Conservation (phyloP, 2,329 filamentous ascomycete species). For the Microdochium bolleyi region DNA sequence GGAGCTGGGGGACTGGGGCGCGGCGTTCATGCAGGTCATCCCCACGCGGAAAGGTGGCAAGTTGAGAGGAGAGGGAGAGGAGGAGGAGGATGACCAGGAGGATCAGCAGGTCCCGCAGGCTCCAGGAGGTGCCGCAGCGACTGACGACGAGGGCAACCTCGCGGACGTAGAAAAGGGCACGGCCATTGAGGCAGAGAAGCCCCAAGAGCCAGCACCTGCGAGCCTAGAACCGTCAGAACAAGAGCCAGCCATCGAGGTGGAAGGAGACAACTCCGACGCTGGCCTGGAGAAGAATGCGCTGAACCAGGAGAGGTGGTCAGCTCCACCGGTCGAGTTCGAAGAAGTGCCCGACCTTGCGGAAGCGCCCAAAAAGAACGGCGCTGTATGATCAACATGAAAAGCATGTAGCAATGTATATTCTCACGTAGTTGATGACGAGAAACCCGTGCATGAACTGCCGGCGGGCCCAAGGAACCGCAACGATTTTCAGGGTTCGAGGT, state of each 20-base stretch:
- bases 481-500: no score
- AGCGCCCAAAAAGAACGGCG: not conserved
- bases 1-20: slow-evolving; percentile 82
- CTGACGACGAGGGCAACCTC: not conserved
- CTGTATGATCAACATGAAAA: not conserved
- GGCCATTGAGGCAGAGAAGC: not conserved
- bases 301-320: slow-evolving; percentile 12
- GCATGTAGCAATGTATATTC: no score
- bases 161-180: not conserved
- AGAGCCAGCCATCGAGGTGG: slow-evolving; percentile 1
- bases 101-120: slow-evolving; percentile 4
- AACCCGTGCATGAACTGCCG: no score
- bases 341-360: not conserved
- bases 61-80: slow-evolving; percentile 38
- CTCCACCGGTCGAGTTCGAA: slow-evolving; percentile 8
- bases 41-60: slow-evolving; percentile 82
- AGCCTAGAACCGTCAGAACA: not conserved
- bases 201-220: not conserved
- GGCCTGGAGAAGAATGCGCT: slow-evolving; percentile 11
- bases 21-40: slow-evolving; percentile 81
- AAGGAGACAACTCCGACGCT: slow-evolving; percentile 11
- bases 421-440: no score
- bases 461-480: no score
- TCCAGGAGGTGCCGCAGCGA: not conserved
- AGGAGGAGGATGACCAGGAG: slow-evolving; percentile 2